Evolutionary conservation across 139 green algal genomes (phyloP), one percentile per base, ranked within the genome.

Genomic region (Asterochloris erici): DNA sequence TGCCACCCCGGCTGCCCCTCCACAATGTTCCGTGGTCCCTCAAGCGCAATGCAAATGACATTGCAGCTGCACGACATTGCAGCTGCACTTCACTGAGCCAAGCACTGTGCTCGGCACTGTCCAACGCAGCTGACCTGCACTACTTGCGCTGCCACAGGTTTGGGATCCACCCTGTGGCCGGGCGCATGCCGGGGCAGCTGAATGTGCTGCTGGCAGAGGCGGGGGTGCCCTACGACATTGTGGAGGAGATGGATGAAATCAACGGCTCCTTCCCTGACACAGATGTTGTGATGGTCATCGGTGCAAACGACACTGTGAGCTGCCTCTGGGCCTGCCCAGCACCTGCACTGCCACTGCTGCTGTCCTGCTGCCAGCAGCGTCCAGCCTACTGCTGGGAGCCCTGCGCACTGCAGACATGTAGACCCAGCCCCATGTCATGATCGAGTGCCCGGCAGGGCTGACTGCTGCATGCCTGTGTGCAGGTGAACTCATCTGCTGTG

Each of bases 161-260:
- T 85, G 94, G 89, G 80, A 94, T 97, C 79, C 94, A 97, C 83
- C 94, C 94, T 9, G 94, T 97, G 61, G 94, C 94, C 0, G 94
- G 94, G 14, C 90, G 94, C 82, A 95, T 98, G 94, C 94, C 94
- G 9, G 94, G 94, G n/a, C 95, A 98, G 89, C 91, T 98, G 66
- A 98, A 98, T 87, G 95, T 98, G 85, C 94, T 98, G 87, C 90
- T 98, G 69, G 95, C 95, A 0, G 95, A 98, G 89, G 95, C 95
- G 16, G 91, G 91, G 11, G 93, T 97, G 82, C 85, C 88, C 69
- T 91, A 92, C 81, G 91, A 95, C 79, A 79, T 92, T 15, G 87
- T 91, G 27, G 73, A 83, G 21, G 86, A 93, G 80, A 91, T 92
- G 87, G 88, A 91, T 16, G 90, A 94, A 86, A 88, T 91, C 68